Conservation (phyloP, 2,329 filamentous ascomycete species). For the Fonsecaea erecta region DNA sequence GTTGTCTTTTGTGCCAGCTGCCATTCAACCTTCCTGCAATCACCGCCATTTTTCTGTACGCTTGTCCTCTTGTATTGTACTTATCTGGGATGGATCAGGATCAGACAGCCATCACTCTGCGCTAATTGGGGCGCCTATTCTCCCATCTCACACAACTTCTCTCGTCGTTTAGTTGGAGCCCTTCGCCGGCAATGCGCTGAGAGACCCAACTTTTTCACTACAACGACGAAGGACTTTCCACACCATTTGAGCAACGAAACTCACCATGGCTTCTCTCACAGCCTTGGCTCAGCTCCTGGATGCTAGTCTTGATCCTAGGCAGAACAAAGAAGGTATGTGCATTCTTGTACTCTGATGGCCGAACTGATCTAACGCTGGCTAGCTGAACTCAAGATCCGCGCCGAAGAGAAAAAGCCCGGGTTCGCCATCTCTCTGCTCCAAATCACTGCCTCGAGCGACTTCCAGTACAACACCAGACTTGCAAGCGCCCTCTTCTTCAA, state of each 20-base stretch:
- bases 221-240: not conserved
- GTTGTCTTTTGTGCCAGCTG: not conserved
- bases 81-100: not conserved
- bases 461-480: constrained; percentile 78
- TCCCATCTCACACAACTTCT: not conserved
- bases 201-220: not conserved
- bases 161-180: not conserved
- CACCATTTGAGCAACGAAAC: not conserved
- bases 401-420: constrained; percentile 79
- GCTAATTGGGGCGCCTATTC: not conserved
- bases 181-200: not conserved
- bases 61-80: not conserved
- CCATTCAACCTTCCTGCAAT: not conserved
- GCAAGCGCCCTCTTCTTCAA: constrained; percentile 95
- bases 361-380: constrained; percentile 31
- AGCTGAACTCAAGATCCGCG: constrained; percentile 82
- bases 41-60: not conserved
- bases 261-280: constrained; percentile 55
- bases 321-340: constrained; percentile 83
- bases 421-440: constrained; percentile 89
- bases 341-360: constrained; percentile 2
- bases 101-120: not conserved
- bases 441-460: constrained; percentile 77
- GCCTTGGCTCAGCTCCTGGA: constrained; percentile 79
- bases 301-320: constrained; percentile 83